Base-by-base conservation (phyloP, 2,329 filamentous ascomycete species). In the Cercospora sp. region DNA sequence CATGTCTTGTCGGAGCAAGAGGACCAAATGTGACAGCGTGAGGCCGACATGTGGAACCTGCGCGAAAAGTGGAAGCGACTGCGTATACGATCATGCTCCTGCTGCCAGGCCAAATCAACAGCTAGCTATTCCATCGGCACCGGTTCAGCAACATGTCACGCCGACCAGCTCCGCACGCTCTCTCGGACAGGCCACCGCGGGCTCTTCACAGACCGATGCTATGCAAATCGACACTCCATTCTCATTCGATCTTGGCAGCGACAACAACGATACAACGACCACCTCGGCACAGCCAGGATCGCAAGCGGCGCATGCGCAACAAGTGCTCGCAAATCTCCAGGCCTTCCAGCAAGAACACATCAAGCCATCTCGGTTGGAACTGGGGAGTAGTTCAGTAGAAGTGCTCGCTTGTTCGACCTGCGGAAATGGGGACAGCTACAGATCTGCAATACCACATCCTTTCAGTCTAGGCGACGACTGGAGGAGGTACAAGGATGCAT, bases 381-480 rank as follows among this genome's bases (percentile, higher is more conserved):
- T 77, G 3, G 68, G 73, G n/a, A 73, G 70, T 65, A 75, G 72
- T 8, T 65, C 71, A 5, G 75, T 78, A 7, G 75, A 77, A 60
- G 67, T 75, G 12, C 73, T 78, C 2, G 76, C 76, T 0, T 72
- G 72, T 42, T 73, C 72, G 2, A 73, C 73, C 5, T 77, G 75
- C 39, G 76, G 76, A 13, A 77, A 70, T 55, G 74, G 75, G 26
- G 75, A 77, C 16, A 72, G 65, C 36, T 77, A 76, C 69, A 71
- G 67, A 39, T 45, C 67, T 26, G 64, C 70, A 6, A 64, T 67
- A 55, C 68, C 66, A 3, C 68, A 63, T 6, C 67, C 64, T 13
- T 72, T 72, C 57, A 60, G 61, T 3, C 61, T 72, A 12, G 67
- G 68, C n/a, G 61, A 57, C 9, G 75, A 77, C 45, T 78, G 76